Base-by-base conservation (phyloP, 148 eudicot genomes). In the Cornus controversa region DNA sequence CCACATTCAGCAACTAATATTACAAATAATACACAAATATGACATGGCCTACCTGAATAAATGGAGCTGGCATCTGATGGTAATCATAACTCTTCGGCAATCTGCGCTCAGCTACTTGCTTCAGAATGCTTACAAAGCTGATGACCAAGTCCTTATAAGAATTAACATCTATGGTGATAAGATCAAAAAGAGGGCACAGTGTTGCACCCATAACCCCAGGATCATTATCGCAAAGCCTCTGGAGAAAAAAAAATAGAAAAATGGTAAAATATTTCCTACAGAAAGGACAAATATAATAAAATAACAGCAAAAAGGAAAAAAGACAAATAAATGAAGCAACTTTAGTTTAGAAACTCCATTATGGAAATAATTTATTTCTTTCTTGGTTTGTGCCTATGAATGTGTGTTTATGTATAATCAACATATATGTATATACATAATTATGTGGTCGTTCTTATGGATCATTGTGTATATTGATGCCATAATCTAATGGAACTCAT, bases 61-160 rank as follows among this genome's bases (percentile, higher is more conserved):
- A 96, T 77, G 99, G 99, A 87, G 99, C 99, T 72, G 98, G 99
- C 91, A 93, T 92, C 82, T 93, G 99, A 87, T 93, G 99, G 86
- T 96, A 96, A 83, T 93, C 99, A 77, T 92, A 96, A 82, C 90
- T 88, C 87, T 93, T 93, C 20, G 98, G 98, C 84, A 96, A 88
- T 87, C 95, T 88, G 53, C 93, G 89, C 76, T 96, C 99, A 63
- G 98, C 95, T 66, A 96, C 95, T 93, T 96, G 98, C 77, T 96
- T 96, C 73, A 96, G 86, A 86, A 93, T 96, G 87, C 85, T 93
- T 8, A 93, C 99, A 87, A 92, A 92, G 82, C 95, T 96, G 77
- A 85, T 87, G 47, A 90, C 98, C 75, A 93, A 83, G 85, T 96
- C 99, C 78, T 92, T 96, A 78, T 88, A 90, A 28, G 94, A 73